phyloP scores from a whole-genome alignment of 1,139 yeast species.

The Citeromyces hawaiiensis region DNA sequence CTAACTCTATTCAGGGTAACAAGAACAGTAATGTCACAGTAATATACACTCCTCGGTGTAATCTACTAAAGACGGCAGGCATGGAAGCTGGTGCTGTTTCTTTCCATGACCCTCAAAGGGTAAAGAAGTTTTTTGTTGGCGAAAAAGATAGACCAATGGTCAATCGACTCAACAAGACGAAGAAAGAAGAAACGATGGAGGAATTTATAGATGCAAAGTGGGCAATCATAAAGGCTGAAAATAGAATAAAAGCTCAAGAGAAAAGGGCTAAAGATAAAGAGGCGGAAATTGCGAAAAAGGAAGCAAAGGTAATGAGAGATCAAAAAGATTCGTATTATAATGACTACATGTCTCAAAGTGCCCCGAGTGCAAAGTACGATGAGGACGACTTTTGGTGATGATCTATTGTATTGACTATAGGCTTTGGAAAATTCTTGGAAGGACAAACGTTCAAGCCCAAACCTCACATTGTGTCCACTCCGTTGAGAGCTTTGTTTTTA shows the following conservation, averaged over 20 bases:
- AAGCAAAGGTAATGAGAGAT: slow-evolving; percentile 9
- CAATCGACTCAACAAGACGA: slow-evolving; percentile 56
- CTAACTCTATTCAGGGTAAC: slow-evolving; percentile 70
- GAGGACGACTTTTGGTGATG: slow-evolving; percentile 54
- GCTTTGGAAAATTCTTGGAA: too few relatives aligned
- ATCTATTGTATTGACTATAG: too few relatives aligned
- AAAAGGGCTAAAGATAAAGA: slow-evolving; percentile 13
- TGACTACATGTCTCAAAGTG: slow-evolving; percentile 37
- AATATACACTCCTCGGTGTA: slow-evolving; percentile 67
- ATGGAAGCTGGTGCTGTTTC: slow-evolving; percentile 85
- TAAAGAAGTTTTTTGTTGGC: slow-evolving; percentile 40
- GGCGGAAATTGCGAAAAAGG: slow-evolving; percentile 15
- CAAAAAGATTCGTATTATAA: slow-evolving; percentile 33
- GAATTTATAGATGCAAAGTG: slow-evolving; percentile 25
- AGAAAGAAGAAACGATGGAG: slow-evolving; percentile 32
- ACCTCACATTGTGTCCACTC: too few relatives aligned
- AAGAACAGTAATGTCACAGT: slow-evolving; percentile 58
- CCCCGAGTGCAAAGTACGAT: slow-evolving; percentile 41
- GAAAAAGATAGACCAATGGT: slow-evolving; percentile 50
- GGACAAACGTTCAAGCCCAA: too few relatives aligned
- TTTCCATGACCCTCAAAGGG: slow-evolving; percentile 42
- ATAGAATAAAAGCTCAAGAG: slow-evolving; percentile 19
- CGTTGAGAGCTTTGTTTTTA: too few relatives aligned
- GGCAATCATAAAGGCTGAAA: slow-evolving; percentile 17
- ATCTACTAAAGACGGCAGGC: slow-evolving; percentile 53